Conservation (phyloP, 345 rosid species). For the Moricandia arvensis region DNA sequence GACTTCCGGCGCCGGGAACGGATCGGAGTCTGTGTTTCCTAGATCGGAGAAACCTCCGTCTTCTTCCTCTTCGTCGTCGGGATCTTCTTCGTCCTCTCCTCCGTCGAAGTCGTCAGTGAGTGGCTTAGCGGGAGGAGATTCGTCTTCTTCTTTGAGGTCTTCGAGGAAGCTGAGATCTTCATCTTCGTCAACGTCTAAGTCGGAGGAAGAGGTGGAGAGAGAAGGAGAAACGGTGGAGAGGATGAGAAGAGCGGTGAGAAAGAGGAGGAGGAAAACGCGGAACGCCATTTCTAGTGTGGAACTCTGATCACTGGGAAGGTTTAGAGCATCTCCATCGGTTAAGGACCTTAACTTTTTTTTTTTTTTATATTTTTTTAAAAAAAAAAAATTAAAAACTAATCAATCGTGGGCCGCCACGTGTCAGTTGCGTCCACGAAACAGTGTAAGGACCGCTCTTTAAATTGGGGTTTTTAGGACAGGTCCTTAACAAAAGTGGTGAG, state of each 20-base stretch:
- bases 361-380: no score
- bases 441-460: no score
- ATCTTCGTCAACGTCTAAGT: constrained; percentile 36
- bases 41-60: constrained; percentile 53
- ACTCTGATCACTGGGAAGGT: neutral
- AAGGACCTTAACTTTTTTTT: no score
- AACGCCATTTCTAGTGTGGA: constrained; percentile 42
- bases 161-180: constrained; percentile 91
- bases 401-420: no score
- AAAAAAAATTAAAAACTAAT: no score
- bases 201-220: constrained; percentile 33
- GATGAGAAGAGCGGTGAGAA: constrained; percentile 52
- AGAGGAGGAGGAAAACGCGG: constrained; percentile 46
- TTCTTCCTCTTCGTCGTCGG: constrained; percentile 49
- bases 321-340: no score
- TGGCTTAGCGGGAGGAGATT: constrained; percentile 10
- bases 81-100: constrained; percentile 34
- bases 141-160: constrained; percentile 29
- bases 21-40: constrained; percentile 54
- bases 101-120: constrained; percentile 15
- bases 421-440: no score
- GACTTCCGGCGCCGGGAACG: constrained; percentile 57
- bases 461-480: no score
- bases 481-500: no score
- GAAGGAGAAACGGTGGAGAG: constrained; percentile 49